Evolutionary conservation across 371 early-diverging fungal genomes (phyloP).

Genomic region (Hamiltosporidium magnivora): DNA sequence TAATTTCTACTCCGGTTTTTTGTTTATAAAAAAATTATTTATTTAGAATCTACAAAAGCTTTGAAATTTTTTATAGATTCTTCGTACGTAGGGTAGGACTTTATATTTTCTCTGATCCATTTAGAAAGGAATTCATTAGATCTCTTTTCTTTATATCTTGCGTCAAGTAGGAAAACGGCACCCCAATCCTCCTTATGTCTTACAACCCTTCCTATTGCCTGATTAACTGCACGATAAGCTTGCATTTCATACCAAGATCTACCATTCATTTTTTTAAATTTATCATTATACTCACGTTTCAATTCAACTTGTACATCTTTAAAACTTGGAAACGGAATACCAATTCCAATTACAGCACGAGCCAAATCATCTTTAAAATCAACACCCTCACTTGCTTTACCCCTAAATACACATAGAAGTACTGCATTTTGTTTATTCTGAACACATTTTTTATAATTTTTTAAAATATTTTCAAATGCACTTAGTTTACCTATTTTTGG

Average conservation of each 20-base stretch:
- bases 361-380: slow-evolving; percentile 74
- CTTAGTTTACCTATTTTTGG: slow-evolving; percentile 21
- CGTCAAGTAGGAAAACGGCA: slow-evolving; percentile 62
- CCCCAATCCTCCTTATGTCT: slow-evolving; percentile 71
- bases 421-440: slow-evolving; percentile 57
- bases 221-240: slow-evolving; percentile 76
- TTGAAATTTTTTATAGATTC: background rate
- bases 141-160: slow-evolving; percentile 58
- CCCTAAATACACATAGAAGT: slow-evolving; percentile 64
- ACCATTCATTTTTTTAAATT: slow-evolving; percentile 55
- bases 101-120: slow-evolving; percentile 59
- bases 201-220: slow-evolving; percentile 78
- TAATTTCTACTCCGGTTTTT: no score
- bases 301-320: slow-evolving; percentile 60
- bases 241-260: slow-evolving; percentile 68
- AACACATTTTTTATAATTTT: slow-evolving; percentile 47
- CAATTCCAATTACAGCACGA: slow-evolving; percentile 70
- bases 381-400: slow-evolving; percentile 81
- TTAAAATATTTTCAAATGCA: slow-evolving; percentile 58
- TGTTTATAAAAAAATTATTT: background rate
- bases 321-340: slow-evolving; percentile 73
- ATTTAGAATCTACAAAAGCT: background rate
- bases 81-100: background rate
- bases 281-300: slow-evolving; percentile 61
- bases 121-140: slow-evolving; percentile 59